Conservation (phyloP, 2,329 filamentous ascomycete species). For the Hypomyces perniciosus region DNA sequence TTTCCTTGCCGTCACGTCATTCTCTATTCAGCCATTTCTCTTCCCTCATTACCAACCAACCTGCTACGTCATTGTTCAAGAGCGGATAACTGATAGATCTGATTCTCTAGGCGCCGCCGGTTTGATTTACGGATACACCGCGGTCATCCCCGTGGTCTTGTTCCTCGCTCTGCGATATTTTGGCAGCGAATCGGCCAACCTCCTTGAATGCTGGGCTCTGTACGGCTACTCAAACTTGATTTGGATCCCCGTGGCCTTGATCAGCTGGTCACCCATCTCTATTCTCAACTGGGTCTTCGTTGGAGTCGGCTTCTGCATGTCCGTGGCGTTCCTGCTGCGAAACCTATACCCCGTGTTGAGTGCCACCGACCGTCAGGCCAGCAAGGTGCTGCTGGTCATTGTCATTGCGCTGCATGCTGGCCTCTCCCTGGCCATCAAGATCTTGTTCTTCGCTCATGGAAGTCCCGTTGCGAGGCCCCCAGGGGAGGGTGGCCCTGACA, state of each 20-base stretch:
- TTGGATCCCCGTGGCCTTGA: conserved; percentile 90
- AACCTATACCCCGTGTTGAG: conserved; percentile 89
- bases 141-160: conserved; percentile 74
- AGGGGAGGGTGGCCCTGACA: conserved; percentile 19
- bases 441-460: conserved; percentile 86
- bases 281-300: conserved; percentile 94
- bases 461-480: conserved; percentile 45
- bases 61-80: too few species aligned
- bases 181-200: conserved; percentile 84
- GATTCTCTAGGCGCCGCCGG: conserved; percentile 65
- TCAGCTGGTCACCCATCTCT: conserved; percentile 81
- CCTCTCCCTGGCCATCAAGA: conserved; percentile 90
- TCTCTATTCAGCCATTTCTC: conserved; percentile 8
- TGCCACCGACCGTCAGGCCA: conserved; percentile 86
- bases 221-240: conserved; percentile 97
- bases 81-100: conserved; percentile 5
- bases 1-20: neutral
- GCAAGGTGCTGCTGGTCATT: conserved; percentile 77
- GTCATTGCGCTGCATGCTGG: conserved; percentile 83
- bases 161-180: conserved; percentile 93
- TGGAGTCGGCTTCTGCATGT: conserved; percentile 74
- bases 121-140: conserved; percentile 91
- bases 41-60: too few species aligned
- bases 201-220: conserved; percentile 90
- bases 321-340: conserved; percentile 75